phyloP scores from a whole-genome alignment of 1,139 yeast species.

The Pichia sp. region DNA sequence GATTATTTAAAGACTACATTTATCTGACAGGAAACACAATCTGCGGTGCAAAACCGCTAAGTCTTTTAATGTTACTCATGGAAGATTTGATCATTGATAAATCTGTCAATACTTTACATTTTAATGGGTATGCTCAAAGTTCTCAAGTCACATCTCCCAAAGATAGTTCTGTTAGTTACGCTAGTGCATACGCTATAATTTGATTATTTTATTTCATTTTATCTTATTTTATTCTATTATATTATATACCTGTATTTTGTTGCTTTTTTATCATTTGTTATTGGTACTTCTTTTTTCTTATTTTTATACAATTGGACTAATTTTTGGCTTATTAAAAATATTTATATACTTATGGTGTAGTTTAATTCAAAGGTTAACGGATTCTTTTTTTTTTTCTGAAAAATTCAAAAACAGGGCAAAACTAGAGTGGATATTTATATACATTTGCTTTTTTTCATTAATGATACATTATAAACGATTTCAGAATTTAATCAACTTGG shows the following conservation, averaged over 20 bases:
- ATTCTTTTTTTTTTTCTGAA: no score
- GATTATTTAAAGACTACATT: conserved; percentile 63
- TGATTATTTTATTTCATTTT: no score
- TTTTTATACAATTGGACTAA: background rate
- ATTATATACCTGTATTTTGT: background rate
- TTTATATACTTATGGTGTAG: background rate
- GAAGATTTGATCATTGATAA: conserved; percentile 29
- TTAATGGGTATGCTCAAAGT: conserved; percentile 86
- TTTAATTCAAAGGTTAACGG: background rate
- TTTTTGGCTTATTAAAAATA: background rate
- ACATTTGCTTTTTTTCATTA: no score
- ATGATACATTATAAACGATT: no score
- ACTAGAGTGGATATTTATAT: no score
- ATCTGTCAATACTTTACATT: conserved; percentile 39
- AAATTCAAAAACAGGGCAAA: background rate
- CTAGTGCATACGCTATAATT: conserved; percentile 61
- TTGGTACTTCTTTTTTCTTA: background rate
- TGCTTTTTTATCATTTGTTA: background rate
- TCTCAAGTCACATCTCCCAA: conserved; percentile 39
- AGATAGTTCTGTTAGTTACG: conserved; percentile 88
- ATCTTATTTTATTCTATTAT: background rate
- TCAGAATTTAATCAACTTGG: background rate
- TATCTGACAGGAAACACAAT: conserved; percentile 74
- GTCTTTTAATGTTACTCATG: conserved; percentile 50
- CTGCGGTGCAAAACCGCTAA: conserved; percentile 86